Conservation (phyloP, 495 filamentous ascomycete species). For the Antarctomyces pellizariae region DNA sequence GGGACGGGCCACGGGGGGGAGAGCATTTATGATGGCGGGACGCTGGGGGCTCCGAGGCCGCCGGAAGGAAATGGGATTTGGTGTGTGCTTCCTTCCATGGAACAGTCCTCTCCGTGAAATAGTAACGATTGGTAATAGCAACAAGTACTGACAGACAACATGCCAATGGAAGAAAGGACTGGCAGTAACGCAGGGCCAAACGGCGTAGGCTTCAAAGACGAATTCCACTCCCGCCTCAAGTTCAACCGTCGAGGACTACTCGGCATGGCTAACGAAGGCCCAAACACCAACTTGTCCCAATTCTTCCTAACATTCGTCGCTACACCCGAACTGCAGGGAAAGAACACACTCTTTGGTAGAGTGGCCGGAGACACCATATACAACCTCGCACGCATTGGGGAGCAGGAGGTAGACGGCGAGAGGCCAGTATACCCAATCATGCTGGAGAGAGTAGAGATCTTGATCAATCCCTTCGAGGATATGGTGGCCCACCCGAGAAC, state of each 20-base stretch:
- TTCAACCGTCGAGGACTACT: constrained; percentile 81
- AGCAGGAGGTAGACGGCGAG: constrained; percentile 62
- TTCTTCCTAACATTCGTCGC: constrained; percentile 85
- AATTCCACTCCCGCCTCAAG: constrained; percentile 76
- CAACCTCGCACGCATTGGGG: constrained; percentile 79
- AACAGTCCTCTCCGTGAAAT: too few relatives aligned
- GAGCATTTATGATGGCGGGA: constrained; percentile 69
- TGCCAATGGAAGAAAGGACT: constrained; percentile 35
- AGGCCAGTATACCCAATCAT: constrained; percentile 70
- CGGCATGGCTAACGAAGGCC: constrained; percentile 76
- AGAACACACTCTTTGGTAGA: constrained; percentile 85
- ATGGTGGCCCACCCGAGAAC: constrained; percentile 45
- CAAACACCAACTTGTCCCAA: constrained; percentile 75
- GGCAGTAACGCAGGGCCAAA: constrained; percentile 27
- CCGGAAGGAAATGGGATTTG: constrained; percentile 23
- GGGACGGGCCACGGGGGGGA: constrained; percentile 79
- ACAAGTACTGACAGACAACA: too few relatives aligned
- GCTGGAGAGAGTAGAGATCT: constrained; percentile 54
- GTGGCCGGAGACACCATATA: constrained; percentile 88
- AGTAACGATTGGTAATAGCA: too few relatives aligned
- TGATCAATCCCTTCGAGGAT: constrained; percentile 78
- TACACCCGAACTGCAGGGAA: constrained; percentile 60
- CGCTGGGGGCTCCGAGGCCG: constrained; percentile 28
- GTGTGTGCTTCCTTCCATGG: too few relatives aligned
- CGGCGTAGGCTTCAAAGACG: constrained; percentile 53